These are phyloP conservation scores for Coemansia sp. DNA, from an alignment of 192 early-diverging fungal genomes.

Conservation along the genomic window DNA sequence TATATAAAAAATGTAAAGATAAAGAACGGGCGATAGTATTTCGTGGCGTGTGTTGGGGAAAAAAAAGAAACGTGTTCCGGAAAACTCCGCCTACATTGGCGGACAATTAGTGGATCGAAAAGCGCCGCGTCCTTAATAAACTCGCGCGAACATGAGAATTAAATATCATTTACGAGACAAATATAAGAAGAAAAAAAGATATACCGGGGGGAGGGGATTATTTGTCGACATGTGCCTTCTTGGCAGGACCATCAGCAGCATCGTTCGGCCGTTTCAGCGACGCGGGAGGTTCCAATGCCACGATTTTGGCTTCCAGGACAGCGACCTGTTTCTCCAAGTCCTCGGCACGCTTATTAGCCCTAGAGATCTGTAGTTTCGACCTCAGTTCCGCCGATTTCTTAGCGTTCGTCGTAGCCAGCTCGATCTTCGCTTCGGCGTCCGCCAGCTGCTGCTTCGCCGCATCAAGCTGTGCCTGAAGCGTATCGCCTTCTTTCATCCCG, in stretches of 20 bases:
- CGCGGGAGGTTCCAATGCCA: not conserved
- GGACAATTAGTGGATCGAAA: not conserved
- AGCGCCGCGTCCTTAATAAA: not conserved
- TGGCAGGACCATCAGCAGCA: constrained; percentile 36
- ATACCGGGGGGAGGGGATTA: not conserved
- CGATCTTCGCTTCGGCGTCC: constrained; percentile 48
- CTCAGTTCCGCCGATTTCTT: constrained; percentile 55
- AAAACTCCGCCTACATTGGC: not conserved
- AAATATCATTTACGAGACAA: not conserved
- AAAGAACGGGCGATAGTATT: not conserved
- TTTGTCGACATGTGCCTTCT: constrained; percentile 42
- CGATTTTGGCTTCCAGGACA: constrained; percentile 30
- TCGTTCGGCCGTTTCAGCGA: constrained; percentile 39
- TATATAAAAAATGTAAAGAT: constrained; percentile 4
- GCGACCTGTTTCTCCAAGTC: constrained; percentile 46
- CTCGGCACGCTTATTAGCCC: constrained; percentile 51
- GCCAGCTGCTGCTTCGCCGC: constrained; percentile 43
- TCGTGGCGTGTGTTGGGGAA: constrained; percentile 1
- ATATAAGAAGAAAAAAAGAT: not conserved
- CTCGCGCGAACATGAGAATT: not conserved
- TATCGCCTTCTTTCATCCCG: constrained; percentile 2
- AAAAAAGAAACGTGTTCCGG: not conserved
- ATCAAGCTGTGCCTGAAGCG: constrained; percentile 38
- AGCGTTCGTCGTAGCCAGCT: constrained; percentile 33
- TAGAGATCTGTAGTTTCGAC: constrained; percentile 51